These are phyloP conservation scores for Tetrahymena thermophila DNA, from an alignment of 73 alveolate genomes.

Conservation along the genomic window DNA sequence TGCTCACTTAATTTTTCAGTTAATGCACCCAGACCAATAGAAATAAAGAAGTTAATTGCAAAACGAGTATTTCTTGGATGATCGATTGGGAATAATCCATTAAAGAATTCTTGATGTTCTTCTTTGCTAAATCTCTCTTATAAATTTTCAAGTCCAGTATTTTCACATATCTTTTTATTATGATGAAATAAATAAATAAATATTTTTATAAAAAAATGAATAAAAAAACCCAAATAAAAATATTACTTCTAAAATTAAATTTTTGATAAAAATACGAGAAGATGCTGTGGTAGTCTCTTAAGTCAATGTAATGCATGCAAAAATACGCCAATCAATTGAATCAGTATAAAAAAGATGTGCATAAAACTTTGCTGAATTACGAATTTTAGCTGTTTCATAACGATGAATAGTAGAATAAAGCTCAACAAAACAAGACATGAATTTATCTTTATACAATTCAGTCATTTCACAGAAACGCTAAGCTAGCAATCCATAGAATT, in stretches of 20 bases:
- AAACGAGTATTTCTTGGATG: constrained; percentile 94
- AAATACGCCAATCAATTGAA: constrained; percentile 83
- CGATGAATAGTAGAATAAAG: constrained; percentile 95
- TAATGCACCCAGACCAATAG: constrained; percentile 96
- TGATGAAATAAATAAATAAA: neutral
- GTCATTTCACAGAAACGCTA: constrained; percentile 83
- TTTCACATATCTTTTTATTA: constrained; percentile 47
- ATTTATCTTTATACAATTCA: constrained; percentile 86
- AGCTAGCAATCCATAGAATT: constrained; percentile 92
- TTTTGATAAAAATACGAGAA: constrained; percentile 95
- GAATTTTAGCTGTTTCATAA: constrained; percentile 96
- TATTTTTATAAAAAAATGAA: neutral
- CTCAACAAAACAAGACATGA: constrained; percentile 80
- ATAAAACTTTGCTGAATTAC: constrained; percentile 97
- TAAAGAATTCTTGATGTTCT: constrained; percentile 59
- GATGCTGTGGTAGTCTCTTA: constrained; percentile 97
- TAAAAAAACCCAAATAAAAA: neutral
- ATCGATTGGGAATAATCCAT: constrained; percentile 91
- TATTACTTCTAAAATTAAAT: constrained; percentile 68
- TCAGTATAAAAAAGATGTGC: constrained; percentile 97
- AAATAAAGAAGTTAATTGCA: constrained; percentile 95
- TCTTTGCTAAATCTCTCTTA: constrained; percentile 54
- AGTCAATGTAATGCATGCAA: constrained; percentile 80
- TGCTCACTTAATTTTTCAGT: constrained; percentile 88
- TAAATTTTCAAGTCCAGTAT: constrained; percentile 53